Evolutionary conservation across 2,329 filamentous ascomycete genomes (phyloP), one percentile per base, ranked within the genome.

Genomic region (Penicillium verrucosum): DNA sequence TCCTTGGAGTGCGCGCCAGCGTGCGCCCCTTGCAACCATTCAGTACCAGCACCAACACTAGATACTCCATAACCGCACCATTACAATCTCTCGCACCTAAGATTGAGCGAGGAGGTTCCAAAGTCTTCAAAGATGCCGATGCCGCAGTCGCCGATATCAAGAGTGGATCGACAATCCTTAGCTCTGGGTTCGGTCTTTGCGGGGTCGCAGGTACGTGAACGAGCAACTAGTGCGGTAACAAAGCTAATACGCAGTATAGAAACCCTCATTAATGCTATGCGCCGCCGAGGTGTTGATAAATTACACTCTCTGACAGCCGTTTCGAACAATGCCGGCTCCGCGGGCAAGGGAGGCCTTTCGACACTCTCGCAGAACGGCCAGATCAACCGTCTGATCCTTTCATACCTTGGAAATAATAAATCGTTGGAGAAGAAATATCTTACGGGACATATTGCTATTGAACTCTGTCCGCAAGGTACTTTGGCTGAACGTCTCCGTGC

Each of bases 171-270:
- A 89, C 84, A 0, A 79, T 93, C 36, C 78, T 93, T 54, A 90
- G 89, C 68, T 87, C 89, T 16, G 90, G 89, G 1, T 93, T 93
- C 71, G 90, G 90, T n/a, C 81, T 93, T 12, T 92, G 88, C 64
- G 89, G 89, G 62, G 87, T 92, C 18, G 85, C 86, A 53, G 83
- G 85, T 85, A 75, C 53, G 77, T 66, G 11, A n/a, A 23, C 3
- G 27, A 34, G n/a, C 8, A n/a, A 34, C 0, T 6, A 18, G 12
- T 1, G n/a, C 2, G 25, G 10, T 12, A 18, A 51, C 23, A 5
- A 16, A 16, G 18, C 41, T 56, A 5, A 56, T 9, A 23, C 5
- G n/a, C 4, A 16, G 10, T 21, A 64, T 70, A 81, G 88, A 91
- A 68, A 91, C 89, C 0, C 76, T 92, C 7, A 92, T 92, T 65